phyloP scores from a whole-genome alignment of 768 basidiomycete species.

The Pulveroboletus sp. region DNA sequence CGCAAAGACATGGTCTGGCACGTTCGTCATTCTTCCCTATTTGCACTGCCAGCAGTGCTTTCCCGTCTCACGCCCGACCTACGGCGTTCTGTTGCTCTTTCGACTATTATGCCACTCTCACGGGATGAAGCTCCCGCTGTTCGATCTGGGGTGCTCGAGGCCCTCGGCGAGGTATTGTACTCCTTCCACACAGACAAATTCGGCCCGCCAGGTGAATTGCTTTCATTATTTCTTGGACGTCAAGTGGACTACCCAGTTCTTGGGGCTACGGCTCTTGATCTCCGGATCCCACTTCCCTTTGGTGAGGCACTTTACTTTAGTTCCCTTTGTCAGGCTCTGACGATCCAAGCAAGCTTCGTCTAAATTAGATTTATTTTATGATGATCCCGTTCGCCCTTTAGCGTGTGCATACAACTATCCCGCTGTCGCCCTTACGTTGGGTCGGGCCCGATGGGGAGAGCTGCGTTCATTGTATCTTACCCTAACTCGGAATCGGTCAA shows the following conservation, averaged over 20 bases:
- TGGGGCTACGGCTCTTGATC: constrained; percentile 17
- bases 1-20: constrained; percentile 68
- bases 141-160: constrained; percentile 75
- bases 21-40: constrained; percentile 83
- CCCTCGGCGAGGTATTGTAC: constrained; percentile 84
- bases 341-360: constrained; percentile 13
- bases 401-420: constrained; percentile 90
- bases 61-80: constrained; percentile 54
- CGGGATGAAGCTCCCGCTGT: constrained; percentile 62
- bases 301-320: constrained; percentile 14
- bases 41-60: constrained; percentile 78
- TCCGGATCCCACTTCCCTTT: constrained; percentile 7
- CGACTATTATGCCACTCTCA: constrained; percentile 58
- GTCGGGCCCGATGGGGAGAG: constrained; percentile 66
- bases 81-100: constrained; percentile 61
- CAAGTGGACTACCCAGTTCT: constrained; percentile 39
- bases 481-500: constrained; percentile 54
- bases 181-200: constrained; percentile 60
- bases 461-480: constrained; percentile 63
- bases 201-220: constrained; percentile 70
- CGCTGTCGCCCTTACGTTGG: constrained; percentile 81
- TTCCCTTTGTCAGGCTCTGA: constrained; percentile 3
- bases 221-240: constrained; percentile 71
- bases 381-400: constrained; percentile 67
- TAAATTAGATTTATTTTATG: constrained; percentile 44